Conservation (phyloP, 2,329 filamentous ascomycete genomes). For the Diaporthe citriasiana region DNA sequence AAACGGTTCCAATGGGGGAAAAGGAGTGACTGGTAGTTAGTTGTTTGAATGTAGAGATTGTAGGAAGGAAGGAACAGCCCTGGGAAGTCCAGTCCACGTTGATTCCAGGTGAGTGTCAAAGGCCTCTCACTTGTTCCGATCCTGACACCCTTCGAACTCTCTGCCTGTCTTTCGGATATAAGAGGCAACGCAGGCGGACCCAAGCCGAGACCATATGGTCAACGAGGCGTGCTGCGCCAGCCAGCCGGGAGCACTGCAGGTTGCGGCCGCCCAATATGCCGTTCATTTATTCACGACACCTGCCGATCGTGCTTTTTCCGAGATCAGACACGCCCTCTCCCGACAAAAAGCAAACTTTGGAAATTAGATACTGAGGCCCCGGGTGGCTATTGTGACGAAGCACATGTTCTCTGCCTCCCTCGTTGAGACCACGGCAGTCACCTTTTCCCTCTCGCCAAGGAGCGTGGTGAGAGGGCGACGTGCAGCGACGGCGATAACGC, state of each 20-base stretch:
- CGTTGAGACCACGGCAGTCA: neutral
- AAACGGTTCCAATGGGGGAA: neutral
- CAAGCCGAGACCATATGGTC: neutral
- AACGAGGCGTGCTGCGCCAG: conserved; percentile 12
- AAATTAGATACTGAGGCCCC: neutral
- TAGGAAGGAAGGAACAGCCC: conserved; percentile 19
- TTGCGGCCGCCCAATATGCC: neutral
- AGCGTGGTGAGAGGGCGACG: neutral
- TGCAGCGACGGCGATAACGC: neutral
- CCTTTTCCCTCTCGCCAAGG: neutral
- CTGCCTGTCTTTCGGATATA: conserved; percentile 1
- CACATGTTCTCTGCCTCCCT: neutral
- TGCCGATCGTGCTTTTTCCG: conserved; percentile 19
- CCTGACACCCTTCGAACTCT: neutral
- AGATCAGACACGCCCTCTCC: conserved; percentile 22
- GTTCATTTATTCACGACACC: conserved; percentile 22
- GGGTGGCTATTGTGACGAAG: neutral
- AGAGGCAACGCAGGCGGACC: neutral
- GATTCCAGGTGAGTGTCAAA: neutral
- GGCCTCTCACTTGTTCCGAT: neutral
- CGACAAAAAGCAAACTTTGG: conserved; percentile 21
- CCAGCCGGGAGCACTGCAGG: conserved; percentile 12
- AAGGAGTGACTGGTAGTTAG: neutral
- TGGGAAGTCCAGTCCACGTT: conserved; percentile 1
- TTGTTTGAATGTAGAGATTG: neutral